Base-by-base conservation (phyloP, 306 rosid genomes). In the Cucurbita ficifolia region DNA sequence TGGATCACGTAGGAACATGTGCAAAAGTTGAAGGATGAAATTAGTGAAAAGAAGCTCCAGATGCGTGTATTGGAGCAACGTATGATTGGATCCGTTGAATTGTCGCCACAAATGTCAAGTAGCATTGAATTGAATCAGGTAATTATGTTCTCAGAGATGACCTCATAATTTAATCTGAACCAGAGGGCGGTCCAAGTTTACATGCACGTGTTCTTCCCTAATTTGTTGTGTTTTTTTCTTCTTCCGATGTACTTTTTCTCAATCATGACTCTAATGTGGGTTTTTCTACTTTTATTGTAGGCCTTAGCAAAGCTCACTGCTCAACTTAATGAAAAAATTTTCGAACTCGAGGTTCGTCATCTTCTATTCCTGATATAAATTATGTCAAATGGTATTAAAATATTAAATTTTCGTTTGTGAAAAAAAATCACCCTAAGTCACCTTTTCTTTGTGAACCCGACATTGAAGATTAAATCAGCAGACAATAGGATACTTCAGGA, bases 401-500 rank as follows among this genome's bases (percentile, higher is more conserved):
- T 82, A 48, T 21, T 12, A 53, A 52, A n/a, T 16, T 1, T 9
- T 53, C 50, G 12, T 24, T 48, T 21, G 17, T 38, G 19, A 1
- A 21, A 6, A 10, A 65, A 68, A 68, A 46, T 0, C 4, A 38
- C 10, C 22, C 46, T 24, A 64, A 74, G 10, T 74, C 51, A 2
- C 78, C n/a, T 12, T 29, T 49, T 46, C 49, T 61, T 18, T 75
- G 13, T 80, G 59, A 50, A 72, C 74, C 73, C 83, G 68, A 75
- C 69, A 29, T 77, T 83, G 81, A 82, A 87, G 96, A 91, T 91
- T 77, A 89, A 89, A 82, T 80, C 93, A 75, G 97, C 96, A 29
- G 96, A 91, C 83, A 89, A 91, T 81, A 87, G 96, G 82, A 84
- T 91, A 86, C 91, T 91, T 70, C 96, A 89, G 80, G 96, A 91